These are phyloP conservation scores for Periconia sp. DNA, from an alignment of 2,329 filamentous ascomycete species.

Conservation along the genomic window DNA sequence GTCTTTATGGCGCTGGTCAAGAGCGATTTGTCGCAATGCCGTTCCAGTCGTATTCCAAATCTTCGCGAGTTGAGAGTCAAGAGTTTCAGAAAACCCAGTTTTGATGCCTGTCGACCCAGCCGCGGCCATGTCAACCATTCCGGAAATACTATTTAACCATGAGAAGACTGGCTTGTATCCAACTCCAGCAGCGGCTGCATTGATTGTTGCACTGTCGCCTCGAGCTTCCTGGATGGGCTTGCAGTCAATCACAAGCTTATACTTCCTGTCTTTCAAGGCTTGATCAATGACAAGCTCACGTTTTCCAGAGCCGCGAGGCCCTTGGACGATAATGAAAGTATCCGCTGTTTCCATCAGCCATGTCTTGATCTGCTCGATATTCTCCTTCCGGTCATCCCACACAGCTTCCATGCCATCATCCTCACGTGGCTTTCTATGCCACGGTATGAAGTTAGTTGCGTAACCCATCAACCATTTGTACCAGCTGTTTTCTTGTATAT, in stretches of 20 bases:
- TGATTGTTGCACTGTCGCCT: slow-evolving; percentile 84
- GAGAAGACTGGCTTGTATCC: slow-evolving; percentile 93
- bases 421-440: slow-evolving; percentile 60
- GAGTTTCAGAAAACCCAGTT: slow-evolving; percentile 88
- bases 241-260: slow-evolving; percentile 87
- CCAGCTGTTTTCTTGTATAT: slow-evolving; percentile 70
- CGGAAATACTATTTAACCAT: slow-evolving; percentile 94
- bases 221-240: slow-evolving; percentile 89
- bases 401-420: slow-evolving; percentile 75
- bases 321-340: slow-evolving; percentile 92
- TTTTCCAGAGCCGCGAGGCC: slow-evolving; percentile 88
- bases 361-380: slow-evolving; percentile 78
- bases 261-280: slow-evolving; percentile 71
- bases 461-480: slow-evolving; percentile 82
- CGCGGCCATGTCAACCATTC: slow-evolving; percentile 86
- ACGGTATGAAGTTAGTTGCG: slow-evolving; percentile 65
- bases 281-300: slow-evolving; percentile 84
- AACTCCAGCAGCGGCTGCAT: slow-evolving; percentile 76
- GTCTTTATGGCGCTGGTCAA: slow-evolving; percentile 68
- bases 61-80: slow-evolving; percentile 86
- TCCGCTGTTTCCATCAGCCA: slow-evolving; percentile 88
- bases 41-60: slow-evolving; percentile 82
- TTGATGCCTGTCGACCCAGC: slow-evolving; percentile 94
- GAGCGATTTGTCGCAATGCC: slow-evolving; percentile 75
- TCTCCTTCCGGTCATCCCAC: slow-evolving; percentile 81